phyloP scores from a whole-genome alignment of 768 basidiomycete genomes.

The Tulasnella sp. region DNA sequence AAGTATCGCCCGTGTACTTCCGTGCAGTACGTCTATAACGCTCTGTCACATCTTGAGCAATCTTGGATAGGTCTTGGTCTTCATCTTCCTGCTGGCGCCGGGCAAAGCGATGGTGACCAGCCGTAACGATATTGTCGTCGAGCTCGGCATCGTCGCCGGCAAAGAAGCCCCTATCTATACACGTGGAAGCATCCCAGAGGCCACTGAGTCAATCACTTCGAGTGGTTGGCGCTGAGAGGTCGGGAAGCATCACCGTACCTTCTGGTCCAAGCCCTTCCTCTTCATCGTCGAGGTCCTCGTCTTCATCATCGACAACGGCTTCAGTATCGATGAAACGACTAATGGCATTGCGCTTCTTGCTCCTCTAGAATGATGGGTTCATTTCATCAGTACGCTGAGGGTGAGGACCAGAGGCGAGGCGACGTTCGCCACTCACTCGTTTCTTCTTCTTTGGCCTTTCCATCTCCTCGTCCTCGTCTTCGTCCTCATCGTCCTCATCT shows the following conservation, averaged over 20 bases:
- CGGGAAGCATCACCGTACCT: slow-evolving; percentile 3
- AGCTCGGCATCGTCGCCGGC: slow-evolving; percentile 49
- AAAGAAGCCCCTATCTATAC: slow-evolving; percentile 31
- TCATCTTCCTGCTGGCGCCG: slow-evolving; percentile 65
- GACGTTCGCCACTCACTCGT: slow-evolving; percentile 48
- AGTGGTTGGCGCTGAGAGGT: slow-evolving; percentile 29
- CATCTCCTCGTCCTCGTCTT: slow-evolving; percentile 48
- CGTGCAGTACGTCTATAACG: slow-evolving; percentile 66
- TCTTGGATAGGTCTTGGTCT: slow-evolving; percentile 75
- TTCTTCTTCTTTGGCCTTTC: slow-evolving; percentile 53
- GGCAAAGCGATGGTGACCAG: slow-evolving; percentile 66
- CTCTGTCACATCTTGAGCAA: slow-evolving; percentile 75
- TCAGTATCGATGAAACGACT: slow-evolving; percentile 93
- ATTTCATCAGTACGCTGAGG: background rate
- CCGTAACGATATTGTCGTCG: slow-evolving; percentile 42
- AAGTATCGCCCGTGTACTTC: slow-evolving; percentile 87
- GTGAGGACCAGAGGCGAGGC: slow-evolving; percentile 22
- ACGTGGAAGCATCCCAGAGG: background rate
- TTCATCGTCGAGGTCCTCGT: slow-evolving; percentile 88
- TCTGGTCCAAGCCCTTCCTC: slow-evolving; percentile 49
- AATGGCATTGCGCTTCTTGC: slow-evolving; percentile 45
- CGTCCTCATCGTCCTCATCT: slow-evolving; percentile 56
- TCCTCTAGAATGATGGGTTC: slow-evolving; percentile 47
- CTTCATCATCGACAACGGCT: slow-evolving; percentile 94
- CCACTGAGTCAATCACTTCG: slow-evolving; percentile 22